Evolutionary conservation across 2,329 filamentous ascomycete genomes (phyloP).

Genomic region (Aspergillus vadensis): DNA sequence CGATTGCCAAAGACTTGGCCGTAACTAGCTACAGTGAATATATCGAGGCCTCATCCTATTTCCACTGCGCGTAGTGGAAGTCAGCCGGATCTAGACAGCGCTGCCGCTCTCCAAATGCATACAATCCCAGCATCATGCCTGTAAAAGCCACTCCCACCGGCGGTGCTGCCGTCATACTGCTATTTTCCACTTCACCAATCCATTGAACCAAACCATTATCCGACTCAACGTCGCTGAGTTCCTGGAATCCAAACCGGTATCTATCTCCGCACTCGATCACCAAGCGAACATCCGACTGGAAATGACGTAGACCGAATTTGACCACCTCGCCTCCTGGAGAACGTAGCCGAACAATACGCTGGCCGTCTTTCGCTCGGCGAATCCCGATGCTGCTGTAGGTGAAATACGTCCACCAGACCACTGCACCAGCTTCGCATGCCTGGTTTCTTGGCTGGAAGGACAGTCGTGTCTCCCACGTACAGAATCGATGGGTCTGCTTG

Average conservation of each 20-base stretch:
- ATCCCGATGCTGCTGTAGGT: conserved; percentile 50
- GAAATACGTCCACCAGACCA: conserved; percentile 58
- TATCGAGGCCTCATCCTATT: too few relatives aligned
- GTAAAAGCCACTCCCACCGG: conserved; percentile 48
- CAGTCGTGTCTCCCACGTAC: conserved; percentile 48
- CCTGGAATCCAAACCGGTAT: conserved; percentile 34
- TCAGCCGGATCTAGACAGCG: conserved; percentile 45
- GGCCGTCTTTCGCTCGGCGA: conserved; percentile 17
- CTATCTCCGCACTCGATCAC: conserved; percentile 33
- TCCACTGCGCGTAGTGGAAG: conserved; percentile 38
- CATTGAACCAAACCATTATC: conserved; percentile 18
- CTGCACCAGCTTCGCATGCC: conserved; percentile 56
- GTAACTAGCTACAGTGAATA: too few relatives aligned
- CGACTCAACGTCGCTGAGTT: conserved; percentile 13
- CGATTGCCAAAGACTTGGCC: too few relatives aligned
- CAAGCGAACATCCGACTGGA: conserved; percentile 26
- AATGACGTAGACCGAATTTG: conserved; percentile 15
- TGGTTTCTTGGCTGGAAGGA: conserved; percentile 49
- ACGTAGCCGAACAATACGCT: conserved; percentile 30
- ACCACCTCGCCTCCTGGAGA: conserved; percentile 23
- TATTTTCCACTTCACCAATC: conserved; percentile 34
- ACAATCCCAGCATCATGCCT: conserved; percentile 52
- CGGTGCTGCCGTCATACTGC: conserved; percentile 34
- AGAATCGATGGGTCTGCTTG: conserved; percentile 53
- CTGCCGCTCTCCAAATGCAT: conserved; percentile 47